Evolutionary conservation across 192 early-diverging fungal species (phyloP).

Genomic region (Dispira simplex): DNA sequence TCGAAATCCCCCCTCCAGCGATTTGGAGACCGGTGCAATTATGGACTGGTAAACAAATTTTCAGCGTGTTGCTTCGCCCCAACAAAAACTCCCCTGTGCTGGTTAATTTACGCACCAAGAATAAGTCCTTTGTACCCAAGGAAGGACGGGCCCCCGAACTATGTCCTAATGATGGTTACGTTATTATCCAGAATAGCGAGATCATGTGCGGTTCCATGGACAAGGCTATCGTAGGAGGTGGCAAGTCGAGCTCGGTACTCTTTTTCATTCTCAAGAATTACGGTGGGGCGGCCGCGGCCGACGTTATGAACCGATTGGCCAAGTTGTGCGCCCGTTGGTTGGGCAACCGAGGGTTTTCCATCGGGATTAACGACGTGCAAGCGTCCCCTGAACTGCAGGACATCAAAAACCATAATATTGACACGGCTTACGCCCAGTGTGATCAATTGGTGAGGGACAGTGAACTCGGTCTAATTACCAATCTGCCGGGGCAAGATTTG

Average conservation of each 20-base stretch:
- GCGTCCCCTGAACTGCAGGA: constrained; percentile 59
- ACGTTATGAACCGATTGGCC: constrained; percentile 88
- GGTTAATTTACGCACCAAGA: constrained; percentile 87
- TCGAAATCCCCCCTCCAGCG: constrained; percentile 87
- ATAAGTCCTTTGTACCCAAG: constrained; percentile 61
- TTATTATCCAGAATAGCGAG: constrained; percentile 88
- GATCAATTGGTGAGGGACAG: constrained; percentile 63
- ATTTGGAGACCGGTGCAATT: constrained; percentile 92
- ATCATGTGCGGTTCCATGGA: constrained; percentile 88
- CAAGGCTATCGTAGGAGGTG: constrained; percentile 82
- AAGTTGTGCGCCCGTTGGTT: constrained; percentile 89
- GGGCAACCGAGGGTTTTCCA: constrained; percentile 90
- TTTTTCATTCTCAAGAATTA: constrained; percentile 88
- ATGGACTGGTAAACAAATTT: constrained; percentile 97
- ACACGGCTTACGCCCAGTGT: constrained; percentile 69
- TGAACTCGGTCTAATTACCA: constrained; percentile 56
- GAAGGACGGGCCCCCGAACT: constrained; percentile 44
- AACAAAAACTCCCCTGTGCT: constrained; percentile 44
- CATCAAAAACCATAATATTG: constrained; percentile 66
- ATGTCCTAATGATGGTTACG: constrained; percentile 78
- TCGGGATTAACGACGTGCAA: constrained; percentile 91
- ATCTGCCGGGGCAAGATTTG: constrained; percentile 69
- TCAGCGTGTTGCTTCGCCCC: constrained; percentile 79
- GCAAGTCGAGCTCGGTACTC: constrained; percentile 89
- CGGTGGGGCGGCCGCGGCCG: constrained; percentile 68